These are phyloP conservation scores for Exserohilum rostratum DNA, from an alignment of 2,329 filamentous ascomycete species.

Conservation along the genomic window DNA sequence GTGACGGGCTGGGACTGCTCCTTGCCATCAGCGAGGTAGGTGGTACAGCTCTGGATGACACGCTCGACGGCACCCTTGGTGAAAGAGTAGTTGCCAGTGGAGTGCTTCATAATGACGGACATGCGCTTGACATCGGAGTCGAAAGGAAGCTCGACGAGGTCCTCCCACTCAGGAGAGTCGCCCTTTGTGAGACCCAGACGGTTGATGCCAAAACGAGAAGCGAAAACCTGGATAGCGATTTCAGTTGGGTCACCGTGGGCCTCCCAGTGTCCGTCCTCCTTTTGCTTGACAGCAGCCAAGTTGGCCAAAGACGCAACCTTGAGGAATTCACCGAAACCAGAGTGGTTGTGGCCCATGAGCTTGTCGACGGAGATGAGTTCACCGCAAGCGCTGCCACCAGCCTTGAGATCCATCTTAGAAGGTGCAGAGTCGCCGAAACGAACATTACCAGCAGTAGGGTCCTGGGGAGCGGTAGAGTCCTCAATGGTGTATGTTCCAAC, in stretches of 20 bases:
- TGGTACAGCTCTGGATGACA: constrained; percentile 54
- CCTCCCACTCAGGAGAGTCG: constrained; percentile 36
- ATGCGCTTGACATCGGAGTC: constrained; percentile 78
- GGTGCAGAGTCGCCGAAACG: constrained; percentile 33
- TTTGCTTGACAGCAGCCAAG: constrained; percentile 57
- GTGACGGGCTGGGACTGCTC: constrained; percentile 49
- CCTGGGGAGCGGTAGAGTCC: constrained; percentile 40
- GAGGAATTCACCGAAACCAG: constrained; percentile 40
- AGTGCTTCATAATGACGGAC: constrained; percentile 69
- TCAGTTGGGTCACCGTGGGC: constrained; percentile 61
- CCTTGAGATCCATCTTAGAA: constrained; percentile 35
- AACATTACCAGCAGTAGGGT: constrained; percentile 42
- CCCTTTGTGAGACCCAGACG: constrained; percentile 57
- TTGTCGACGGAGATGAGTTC: constrained; percentile 26
- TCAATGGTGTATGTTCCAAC: constrained; percentile 48
- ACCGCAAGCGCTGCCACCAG: constrained; percentile 21
- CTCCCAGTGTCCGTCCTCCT: constrained; percentile 49
- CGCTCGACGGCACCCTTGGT: constrained; percentile 74
- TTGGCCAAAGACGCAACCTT: constrained; percentile 54
- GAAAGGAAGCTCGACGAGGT: constrained; percentile 71
- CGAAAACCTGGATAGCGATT: constrained; percentile 77
- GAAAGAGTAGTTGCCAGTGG: constrained; percentile 52
- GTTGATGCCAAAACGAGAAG: constrained; percentile 70
- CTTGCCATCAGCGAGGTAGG: constrained; percentile 56
- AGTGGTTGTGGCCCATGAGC: constrained; percentile 26